Percentiles rank a stretch among this genome's conserved stretches.
phyloP scores from a whole-genome alignment of 2,329 filamentous ascomycete genomes.

The Clonostachys sp. region DNA sequence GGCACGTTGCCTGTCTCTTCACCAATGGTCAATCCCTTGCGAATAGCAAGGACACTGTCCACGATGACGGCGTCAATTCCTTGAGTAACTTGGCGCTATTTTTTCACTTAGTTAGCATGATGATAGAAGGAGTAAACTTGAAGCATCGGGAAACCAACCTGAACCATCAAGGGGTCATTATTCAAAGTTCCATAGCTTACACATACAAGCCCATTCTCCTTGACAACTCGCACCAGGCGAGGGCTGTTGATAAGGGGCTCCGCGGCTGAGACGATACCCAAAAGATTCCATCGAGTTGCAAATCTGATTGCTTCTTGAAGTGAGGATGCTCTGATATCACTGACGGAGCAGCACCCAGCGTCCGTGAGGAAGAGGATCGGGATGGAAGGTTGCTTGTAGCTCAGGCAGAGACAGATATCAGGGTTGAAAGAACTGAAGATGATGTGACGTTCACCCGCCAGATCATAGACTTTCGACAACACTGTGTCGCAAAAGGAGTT shows the following conservation, averaged over 20 bases:
- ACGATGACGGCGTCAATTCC: conserved; percentile 98
- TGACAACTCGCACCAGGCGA: conserved; percentile 83
- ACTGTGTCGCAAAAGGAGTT: conserved; percentile 97
- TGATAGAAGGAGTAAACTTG: neutral
- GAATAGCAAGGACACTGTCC: conserved; percentile 87
- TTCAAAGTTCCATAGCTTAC: conserved; percentile 91
- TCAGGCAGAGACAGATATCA: conserved; percentile 88
- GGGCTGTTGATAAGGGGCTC: conserved; percentile 88
- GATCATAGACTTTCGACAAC: conserved; percentile 82
- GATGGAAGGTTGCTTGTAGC: conserved; percentile 95
- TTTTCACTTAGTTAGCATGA: neutral
- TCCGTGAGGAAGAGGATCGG: conserved; percentile 94
- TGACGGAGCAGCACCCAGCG: conserved; percentile 73
- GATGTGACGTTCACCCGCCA: conserved; percentile 78
- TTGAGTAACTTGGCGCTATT: conserved; percentile 80
- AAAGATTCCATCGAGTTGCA: conserved; percentile 87
- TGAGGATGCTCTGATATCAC: conserved; percentile 85
- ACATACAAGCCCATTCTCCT: conserved; percentile 89
- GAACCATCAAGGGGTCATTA: conserved; percentile 80
- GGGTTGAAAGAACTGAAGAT: conserved; percentile 98
- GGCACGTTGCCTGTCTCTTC: neutral
- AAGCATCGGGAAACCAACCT: conserved; percentile 50
- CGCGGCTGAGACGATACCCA: conserved; percentile 86
- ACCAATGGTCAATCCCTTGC: conserved; percentile 70
- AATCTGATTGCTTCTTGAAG: conserved; percentile 95